Percentiles rank a stretch among this genome's conserved stretches.
phyloP scores from a whole-genome alignment of 345 rosid species.

The Rhodamnia rubescens region DNA sequence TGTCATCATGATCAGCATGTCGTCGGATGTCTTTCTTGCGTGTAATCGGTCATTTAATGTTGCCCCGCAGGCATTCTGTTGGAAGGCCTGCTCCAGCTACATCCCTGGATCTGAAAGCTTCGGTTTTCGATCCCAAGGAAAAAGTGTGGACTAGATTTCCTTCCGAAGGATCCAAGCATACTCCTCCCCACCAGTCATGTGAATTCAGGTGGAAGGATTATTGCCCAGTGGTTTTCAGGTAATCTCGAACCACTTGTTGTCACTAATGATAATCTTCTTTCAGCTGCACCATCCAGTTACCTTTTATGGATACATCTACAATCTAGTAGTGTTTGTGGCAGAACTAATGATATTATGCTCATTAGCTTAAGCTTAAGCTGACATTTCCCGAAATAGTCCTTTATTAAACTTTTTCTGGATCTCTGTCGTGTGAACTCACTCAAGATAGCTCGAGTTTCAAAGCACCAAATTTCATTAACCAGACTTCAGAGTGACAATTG shows the following conservation, averaged over 20 bases:
- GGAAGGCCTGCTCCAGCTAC: slow-evolving; percentile 89
- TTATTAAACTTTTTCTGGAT: background rate
- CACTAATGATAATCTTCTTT: background rate
- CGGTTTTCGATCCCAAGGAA: slow-evolving; percentile 89
- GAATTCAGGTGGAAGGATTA: slow-evolving; percentile 98
- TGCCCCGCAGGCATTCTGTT: slow-evolving; percentile 61
- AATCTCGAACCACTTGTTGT: background rate
- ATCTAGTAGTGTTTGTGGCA: background rate
- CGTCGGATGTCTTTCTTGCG: background rate
- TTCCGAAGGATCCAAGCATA: slow-evolving; percentile 82
- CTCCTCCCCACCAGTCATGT: slow-evolving; percentile 88
- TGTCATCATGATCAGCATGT: background rate
- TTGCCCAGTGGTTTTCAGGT: slow-evolving; percentile 98
- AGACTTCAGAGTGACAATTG: background rate
- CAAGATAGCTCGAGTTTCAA: background rate
- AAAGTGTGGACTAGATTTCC: slow-evolving; percentile 98
- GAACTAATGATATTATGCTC: background rate
- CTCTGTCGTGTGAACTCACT: background rate
- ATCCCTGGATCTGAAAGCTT: slow-evolving; percentile 75
- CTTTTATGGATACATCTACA: background rate
- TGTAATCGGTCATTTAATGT: background rate
- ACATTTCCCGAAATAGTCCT: background rate
- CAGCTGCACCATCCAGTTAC: background rate
- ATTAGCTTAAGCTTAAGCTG: background rate
- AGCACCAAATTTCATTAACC: background rate